phyloP scores from a whole-genome alignment of 768 basidiomycete genomes.

The Glaciozyma antarctica region DNA sequence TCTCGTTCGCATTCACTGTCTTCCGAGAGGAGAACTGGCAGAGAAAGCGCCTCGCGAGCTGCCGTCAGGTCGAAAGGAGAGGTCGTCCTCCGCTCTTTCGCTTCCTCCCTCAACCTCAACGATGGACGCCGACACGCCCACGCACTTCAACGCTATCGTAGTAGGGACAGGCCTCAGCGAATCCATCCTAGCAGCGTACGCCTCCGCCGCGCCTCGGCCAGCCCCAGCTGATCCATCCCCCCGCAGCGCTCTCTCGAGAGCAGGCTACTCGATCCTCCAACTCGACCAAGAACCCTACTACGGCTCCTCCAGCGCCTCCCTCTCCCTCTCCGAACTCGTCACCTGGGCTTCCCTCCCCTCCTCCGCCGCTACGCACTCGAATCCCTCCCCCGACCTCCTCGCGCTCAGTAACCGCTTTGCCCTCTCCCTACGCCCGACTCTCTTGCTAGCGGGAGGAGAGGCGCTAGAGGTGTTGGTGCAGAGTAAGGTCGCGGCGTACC shows the following conservation, averaged over 20 bases:
- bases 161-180: constrained; percentile 47
- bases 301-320: constrained; percentile 68
- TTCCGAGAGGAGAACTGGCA: too few relatives aligned
- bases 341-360: constrained; percentile 32
- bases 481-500: constrained; percentile 80
- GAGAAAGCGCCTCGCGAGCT: too few relatives aligned
- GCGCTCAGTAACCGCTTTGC: constrained; percentile 65
- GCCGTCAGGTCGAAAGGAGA: too few relatives aligned
- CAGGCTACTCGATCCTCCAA: constrained; percentile 78
- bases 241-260: constrained; percentile 71
- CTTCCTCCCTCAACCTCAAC: too few relatives aligned
- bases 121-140: constrained; percentile 8
- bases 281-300: constrained; percentile 77
- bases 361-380: not conserved
- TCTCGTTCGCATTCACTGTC: too few relatives aligned
- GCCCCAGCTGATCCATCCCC: constrained; percentile 7
- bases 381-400: constrained; percentile 32
- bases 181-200: constrained; percentile 83
- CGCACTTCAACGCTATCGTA: constrained; percentile 37
- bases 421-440: constrained; percentile 68
- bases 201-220: not conserved
- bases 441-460: constrained; percentile 69
- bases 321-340: constrained; percentile 70
- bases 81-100: too few relatives aligned
- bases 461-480: constrained; percentile 67